Evolutionary conservation across 768 basidiomycete species (phyloP), one percentile per base, ranked within the genome.

Genomic region (Boletellus emodensis): DNA sequence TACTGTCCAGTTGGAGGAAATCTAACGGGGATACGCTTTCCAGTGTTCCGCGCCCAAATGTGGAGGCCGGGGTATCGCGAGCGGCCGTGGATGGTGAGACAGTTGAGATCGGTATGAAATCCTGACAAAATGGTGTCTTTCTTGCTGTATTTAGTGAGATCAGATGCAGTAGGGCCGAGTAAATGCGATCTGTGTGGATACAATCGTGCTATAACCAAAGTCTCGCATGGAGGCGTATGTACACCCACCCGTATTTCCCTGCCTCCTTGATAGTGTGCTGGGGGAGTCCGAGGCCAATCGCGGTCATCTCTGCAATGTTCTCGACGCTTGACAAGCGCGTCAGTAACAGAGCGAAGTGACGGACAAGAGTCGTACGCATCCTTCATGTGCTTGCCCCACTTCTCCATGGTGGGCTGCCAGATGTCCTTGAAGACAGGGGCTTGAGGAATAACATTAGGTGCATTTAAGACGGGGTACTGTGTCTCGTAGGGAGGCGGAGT

Each of bases 41-140:
- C 94, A 0, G 86, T 85, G 62, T 97, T 96, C 34, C 94, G 80
- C 13, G 92, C 94, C 94, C 94, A 96, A 46, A 97, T 89, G 65
- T 96, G 81, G 20, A 96, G 76, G 24, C 90, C 92, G 0, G 92
- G 90, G 67, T 87, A 93, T 52, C 87, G 79, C 6, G 85, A 90
- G 28, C 87, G 85, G 38, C 90, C 91, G 54, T 92, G 87, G 38
- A 92, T 92, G n/a, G 89, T 92, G 56, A 96, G 73, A 62, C 93
- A 94, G 63, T 96, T 96, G 49, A 97, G 81, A 65, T 97, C 94
- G 1, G 88, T 85, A 64, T 97, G 94, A 64, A 96, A 96, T 3
- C 94, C 94, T 18, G 94, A 94, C 40, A 94, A 80, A 54, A 95
- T 94, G 17, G 88, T 90, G 58, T 90, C 81, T 55, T 82, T 81